A percentile compares a stretch with the other conserved stretches of the same genome.
These are phyloP conservation scores for Luffa acutangula DNA, from an alignment of 306 rosid species.

Conservation along the genomic window DNA sequence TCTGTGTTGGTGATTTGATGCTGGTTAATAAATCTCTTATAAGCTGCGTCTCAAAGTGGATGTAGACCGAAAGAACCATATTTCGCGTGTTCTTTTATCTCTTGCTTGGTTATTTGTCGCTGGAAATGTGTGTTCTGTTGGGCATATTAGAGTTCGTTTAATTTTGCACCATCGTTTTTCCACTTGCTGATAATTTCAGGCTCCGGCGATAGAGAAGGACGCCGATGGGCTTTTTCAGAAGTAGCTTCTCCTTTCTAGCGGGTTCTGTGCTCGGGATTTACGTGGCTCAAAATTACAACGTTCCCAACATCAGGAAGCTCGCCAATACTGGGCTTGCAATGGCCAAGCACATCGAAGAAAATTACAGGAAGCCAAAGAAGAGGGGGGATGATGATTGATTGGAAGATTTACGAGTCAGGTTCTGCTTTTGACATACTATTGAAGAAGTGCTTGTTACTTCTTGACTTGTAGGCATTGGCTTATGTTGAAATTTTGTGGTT, in stretches of 20 bases:
- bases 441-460: not conserved
- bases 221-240: slow-evolving; percentile 29
- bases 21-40: no score
- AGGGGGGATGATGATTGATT: slow-evolving; percentile 16
- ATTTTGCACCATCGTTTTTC: not conserved
- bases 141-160: no score
- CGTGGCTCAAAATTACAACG: slow-evolving; percentile 35
- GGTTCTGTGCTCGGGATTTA: slow-evolving; percentile 29
- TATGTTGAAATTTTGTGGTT: not conserved
- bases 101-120: no score
- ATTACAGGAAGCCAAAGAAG: slow-evolving; percentile 39
- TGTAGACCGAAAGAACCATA: no score
- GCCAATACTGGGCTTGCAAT: slow-evolving; percentile 20
- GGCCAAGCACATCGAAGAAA: slow-evolving; percentile 31
- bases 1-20: no score
- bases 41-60: no score
- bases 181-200: not conserved
- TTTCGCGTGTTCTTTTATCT: no score
- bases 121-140: no score
- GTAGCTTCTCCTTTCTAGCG: slow-evolving; percentile 22
- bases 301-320: slow-evolving; percentile 35
- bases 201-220: not conserved
- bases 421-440: not conserved
- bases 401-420: not conserved
- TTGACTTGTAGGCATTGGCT: not conserved